Conservation (phyloP, 2,329 filamentous ascomycete genomes). For the Didymella sp. region DNA sequence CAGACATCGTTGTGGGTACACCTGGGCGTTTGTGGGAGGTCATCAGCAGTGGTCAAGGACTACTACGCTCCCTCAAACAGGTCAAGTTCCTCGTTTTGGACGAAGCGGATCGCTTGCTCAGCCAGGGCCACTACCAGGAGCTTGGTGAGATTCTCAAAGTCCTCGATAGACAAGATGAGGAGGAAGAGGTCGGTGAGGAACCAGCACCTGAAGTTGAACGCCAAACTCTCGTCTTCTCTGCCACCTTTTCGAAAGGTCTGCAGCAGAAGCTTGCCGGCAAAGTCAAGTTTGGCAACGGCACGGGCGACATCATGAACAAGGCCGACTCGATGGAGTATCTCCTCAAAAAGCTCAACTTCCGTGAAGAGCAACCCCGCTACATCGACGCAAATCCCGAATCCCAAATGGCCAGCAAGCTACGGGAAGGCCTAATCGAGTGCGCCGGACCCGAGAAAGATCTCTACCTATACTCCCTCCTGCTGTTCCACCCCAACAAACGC, state of each 20-base stretch:
- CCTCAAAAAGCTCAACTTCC: slow-evolving; percentile 86
- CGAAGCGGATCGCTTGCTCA: slow-evolving; percentile 90
- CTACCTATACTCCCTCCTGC: slow-evolving; percentile 85
- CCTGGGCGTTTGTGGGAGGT: slow-evolving; percentile 96
- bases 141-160: slow-evolving; percentile 84
- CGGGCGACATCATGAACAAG: slow-evolving; percentile 68
- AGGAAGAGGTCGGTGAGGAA: slow-evolving; percentile 26
- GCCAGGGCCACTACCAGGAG: slow-evolving; percentile 94
- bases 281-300: slow-evolving; percentile 65
- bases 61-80: slow-evolving; percentile 73
- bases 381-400: slow-evolving; percentile 88
- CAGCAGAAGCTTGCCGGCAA: slow-evolving; percentile 85
- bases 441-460: slow-evolving; percentile 95
- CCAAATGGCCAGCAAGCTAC: slow-evolving; percentile 85
- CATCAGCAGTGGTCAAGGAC: slow-evolving; percentile 73
- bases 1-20: slow-evolving; percentile 92
- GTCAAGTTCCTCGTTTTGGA: slow-evolving; percentile 89
- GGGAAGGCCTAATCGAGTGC: slow-evolving; percentile 91
- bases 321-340: slow-evolving; percentile 92
- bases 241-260: slow-evolving; percentile 89
- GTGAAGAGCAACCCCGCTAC: slow-evolving; percentile 82
- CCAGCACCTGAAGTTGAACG: slow-evolving; percentile 55
- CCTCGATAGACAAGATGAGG: slow-evolving; percentile 69
- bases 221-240: slow-evolving; percentile 95
- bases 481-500: slow-evolving; percentile 80